phyloP scores from a whole-genome alignment of 805 yeast genomes.

The Kodamaea hsintzibuensis region DNA sequence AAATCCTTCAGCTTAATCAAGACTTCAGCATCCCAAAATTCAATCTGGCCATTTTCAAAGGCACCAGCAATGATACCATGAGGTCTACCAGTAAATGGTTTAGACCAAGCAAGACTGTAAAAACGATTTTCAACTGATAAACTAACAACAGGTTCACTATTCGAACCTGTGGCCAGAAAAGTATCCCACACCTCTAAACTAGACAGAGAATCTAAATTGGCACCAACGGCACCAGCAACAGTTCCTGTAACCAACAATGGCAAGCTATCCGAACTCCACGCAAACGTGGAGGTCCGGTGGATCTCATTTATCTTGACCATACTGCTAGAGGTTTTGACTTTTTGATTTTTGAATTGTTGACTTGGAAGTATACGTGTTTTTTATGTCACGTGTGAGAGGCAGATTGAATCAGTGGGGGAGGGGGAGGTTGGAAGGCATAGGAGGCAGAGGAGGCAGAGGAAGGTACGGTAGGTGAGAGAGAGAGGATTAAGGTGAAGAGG shows the following conservation, averaged over 20 bases:
- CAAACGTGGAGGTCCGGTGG: slow-evolving; percentile 86
- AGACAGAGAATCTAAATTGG: slow-evolving; percentile 77
- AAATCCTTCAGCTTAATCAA: slow-evolving; percentile 43
- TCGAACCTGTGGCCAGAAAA: slow-evolving; percentile 36
- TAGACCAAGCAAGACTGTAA: slow-evolving; percentile 84
- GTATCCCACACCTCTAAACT: slow-evolving; percentile 80
- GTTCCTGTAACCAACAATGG: slow-evolving; percentile 90
- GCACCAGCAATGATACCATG: slow-evolving; percentile 80
- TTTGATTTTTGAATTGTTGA: neutral
- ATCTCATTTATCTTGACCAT: slow-evolving; percentile 88
- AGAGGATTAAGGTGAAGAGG: no score
- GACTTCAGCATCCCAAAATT: slow-evolving; percentile 72
- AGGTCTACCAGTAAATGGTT: slow-evolving; percentile 48
- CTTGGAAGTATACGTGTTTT: neutral
- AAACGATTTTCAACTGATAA: slow-evolving; percentile 46
- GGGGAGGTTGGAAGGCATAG: neutral
- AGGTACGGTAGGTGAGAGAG: no score
- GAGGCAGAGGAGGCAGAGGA: no score
- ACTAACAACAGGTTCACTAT: slow-evolving; percentile 34
- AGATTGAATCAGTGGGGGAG: neutral
- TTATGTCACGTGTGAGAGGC: neutral
- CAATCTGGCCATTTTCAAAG: slow-evolving; percentile 76
- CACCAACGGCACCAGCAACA: slow-evolving; percentile 94
- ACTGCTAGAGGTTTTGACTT: neutral
- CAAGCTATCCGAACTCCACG: slow-evolving; percentile 81